These are phyloP conservation scores for Populus tremula DNA, from an alignment of 345 rosid genomes.

Conservation along the genomic window DNA sequence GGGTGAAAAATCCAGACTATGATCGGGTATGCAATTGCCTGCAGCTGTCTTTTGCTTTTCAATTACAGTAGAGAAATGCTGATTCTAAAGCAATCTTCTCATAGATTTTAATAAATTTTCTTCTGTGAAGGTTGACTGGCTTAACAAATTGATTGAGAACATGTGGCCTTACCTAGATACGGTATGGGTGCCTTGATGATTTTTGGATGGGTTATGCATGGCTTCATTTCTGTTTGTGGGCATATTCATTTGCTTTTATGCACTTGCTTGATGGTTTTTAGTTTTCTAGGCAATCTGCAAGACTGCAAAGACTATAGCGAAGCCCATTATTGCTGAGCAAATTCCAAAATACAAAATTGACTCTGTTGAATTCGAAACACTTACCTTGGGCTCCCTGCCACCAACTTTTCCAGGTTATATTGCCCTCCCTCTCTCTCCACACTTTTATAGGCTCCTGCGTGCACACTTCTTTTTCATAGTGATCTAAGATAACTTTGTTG, in stretches of 20 bases:
- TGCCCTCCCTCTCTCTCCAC: not conserved
- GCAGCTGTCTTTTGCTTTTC: not conserved
- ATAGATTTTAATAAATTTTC: slow-evolving; percentile 7
- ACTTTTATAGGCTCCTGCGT: not conserved
- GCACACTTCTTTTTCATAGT: not conserved
- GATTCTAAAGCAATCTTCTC: slow-evolving; percentile 14
- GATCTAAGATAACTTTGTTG: not conserved
- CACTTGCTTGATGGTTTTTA: not conserved
- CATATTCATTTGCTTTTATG: not conserved
- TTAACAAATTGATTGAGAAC: slow-evolving; percentile 23
- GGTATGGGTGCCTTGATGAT: slow-evolving; percentile 11
- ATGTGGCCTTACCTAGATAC: slow-evolving; percentile 37
- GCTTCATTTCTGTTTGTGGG: not conserved
- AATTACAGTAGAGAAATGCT: not conserved
- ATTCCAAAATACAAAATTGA: slow-evolving; percentile 37
- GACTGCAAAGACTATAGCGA: slow-evolving; percentile 26
- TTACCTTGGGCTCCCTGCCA: slow-evolving; percentile 32
- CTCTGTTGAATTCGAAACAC: slow-evolving; percentile 30
- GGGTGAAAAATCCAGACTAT: slow-evolving; percentile 38
- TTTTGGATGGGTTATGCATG: not conserved
- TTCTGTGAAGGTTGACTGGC: slow-evolving; percentile 26
- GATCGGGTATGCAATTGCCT: slow-evolving; percentile 35
- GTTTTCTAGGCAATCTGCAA: slow-evolving; percentile 31
- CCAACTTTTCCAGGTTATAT: slow-evolving; percentile 29
- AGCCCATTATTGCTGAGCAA: slow-evolving; percentile 37